These are phyloP conservation scores for Phenoliferia sp. DNA, from an alignment of 1,284 basidiomycete genomes.

Conservation along the genomic window DNA sequence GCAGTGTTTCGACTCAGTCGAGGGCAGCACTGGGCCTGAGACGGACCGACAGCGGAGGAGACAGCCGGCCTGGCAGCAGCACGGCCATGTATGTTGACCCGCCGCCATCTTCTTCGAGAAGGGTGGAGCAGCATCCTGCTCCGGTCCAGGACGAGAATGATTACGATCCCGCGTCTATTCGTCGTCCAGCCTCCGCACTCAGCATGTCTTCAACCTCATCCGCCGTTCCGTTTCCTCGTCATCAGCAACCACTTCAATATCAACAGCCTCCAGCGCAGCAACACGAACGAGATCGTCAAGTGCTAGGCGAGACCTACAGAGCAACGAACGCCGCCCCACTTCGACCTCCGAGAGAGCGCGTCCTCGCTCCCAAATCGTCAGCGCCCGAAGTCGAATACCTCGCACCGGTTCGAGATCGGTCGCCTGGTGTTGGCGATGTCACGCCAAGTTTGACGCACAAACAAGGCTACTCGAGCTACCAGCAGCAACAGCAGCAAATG, in stretches of 20 bases:
- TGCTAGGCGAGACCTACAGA: not conserved
- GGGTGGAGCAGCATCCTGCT: not conserved
- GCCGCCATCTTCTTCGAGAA: conserved; percentile 1
- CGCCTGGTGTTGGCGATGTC: conserved; percentile 25
- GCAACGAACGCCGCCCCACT: not conserved
- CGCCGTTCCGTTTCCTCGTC: not conserved
- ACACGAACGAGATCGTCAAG: not conserved
- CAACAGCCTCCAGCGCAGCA: not conserved
- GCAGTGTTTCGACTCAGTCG: no score
- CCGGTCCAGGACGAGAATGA: not conserved
- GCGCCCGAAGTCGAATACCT: conserved; percentile 13
- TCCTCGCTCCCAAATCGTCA: not conserved
- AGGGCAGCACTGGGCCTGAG: no score
- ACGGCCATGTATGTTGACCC: not conserved
- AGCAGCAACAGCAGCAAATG: conserved; percentile 10
- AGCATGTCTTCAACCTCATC: no score
- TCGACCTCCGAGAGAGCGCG: conserved; percentile 5
- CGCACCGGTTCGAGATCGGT: conserved; percentile 22
- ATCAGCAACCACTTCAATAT: not conserved
- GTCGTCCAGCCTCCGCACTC: not conserved
- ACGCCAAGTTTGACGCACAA: conserved; percentile 25
- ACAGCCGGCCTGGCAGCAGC: not conserved
- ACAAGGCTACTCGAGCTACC: conserved; percentile 21
- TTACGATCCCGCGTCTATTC: not conserved
- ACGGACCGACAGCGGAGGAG: not conserved